Evolutionary conservation across 257 asterid genomes (phyloP).

Genomic region (Capsicum baccatum): DNA sequence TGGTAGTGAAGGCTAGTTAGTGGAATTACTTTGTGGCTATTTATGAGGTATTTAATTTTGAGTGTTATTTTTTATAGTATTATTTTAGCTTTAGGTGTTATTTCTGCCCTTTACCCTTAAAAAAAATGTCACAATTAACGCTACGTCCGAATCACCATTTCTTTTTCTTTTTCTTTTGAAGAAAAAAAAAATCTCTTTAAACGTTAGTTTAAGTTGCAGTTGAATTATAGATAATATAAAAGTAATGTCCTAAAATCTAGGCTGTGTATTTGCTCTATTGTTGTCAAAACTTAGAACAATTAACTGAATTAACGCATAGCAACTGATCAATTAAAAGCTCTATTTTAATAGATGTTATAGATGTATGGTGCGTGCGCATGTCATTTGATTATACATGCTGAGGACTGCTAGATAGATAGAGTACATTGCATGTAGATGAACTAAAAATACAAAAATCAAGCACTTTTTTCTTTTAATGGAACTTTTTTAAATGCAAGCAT

Average conservation of each 20-base stretch:
- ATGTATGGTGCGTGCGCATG: conserved; percentile 25
- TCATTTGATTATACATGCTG: background rate
- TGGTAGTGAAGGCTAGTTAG: no score
- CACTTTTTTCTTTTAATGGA: no score
- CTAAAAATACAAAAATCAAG: background rate
- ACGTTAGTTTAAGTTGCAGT: background rate
- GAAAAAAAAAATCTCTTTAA: no score
- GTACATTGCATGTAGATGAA: conserved; percentile 11
- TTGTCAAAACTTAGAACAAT: background rate
- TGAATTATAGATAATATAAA: background rate
- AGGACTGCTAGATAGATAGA: background rate
- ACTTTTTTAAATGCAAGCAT: no score
- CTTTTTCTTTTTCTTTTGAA: no score
- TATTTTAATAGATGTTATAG: background rate
- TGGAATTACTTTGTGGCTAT: no score
- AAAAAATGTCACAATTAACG: no score
- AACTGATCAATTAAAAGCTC: background rate
- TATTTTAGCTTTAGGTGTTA: no score
- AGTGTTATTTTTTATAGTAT: no score
- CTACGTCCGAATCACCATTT: no score
- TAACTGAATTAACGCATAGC: background rate
- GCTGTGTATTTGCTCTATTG: background rate
- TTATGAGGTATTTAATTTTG: no score
- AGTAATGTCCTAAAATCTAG: conserved; percentile 9
- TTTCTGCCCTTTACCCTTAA: no score